These are phyloP conservation scores for Groenewaldozyma sp. DNA, from an alignment of 1,139 yeast genomes.

Conservation along the genomic window DNA sequence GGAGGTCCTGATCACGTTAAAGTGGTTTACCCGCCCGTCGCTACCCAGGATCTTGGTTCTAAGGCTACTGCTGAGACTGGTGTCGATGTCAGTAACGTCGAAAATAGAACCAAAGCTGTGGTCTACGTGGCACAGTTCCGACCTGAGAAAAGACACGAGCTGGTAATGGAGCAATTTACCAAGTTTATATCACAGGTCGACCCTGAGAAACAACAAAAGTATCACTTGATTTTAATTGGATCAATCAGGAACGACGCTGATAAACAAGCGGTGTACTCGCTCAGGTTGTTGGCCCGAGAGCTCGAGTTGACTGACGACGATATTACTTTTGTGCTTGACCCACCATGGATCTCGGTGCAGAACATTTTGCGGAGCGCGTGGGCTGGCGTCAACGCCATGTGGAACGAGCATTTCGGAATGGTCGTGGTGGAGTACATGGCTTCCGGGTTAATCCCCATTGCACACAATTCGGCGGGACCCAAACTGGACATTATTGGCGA, in stretches of 20 bases:
- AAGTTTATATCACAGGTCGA: constrained; percentile 31
- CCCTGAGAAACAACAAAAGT: constrained; percentile 19
- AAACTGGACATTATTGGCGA: constrained; percentile 66
- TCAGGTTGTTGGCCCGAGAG: constrained; percentile 40
- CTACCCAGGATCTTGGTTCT: constrained; percentile 45
- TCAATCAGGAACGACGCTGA: constrained; percentile 71
- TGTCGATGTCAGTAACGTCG: too few relatives aligned
- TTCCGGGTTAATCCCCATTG: constrained; percentile 78
- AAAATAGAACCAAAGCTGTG: constrained; percentile 44
- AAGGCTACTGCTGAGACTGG: constrained; percentile 14
- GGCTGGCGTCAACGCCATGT: constrained; percentile 91
- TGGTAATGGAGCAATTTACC: constrained; percentile 57
- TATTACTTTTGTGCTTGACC: constrained; percentile 66
- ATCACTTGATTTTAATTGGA: constrained; percentile 64
- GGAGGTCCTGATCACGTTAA: constrained; percentile 26
- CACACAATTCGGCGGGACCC: constrained; percentile 95
- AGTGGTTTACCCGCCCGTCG: constrained; percentile 81
- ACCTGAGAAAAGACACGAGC: constrained; percentile 83
- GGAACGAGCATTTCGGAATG: constrained; percentile 99
- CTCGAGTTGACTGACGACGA: constrained; percentile 38
- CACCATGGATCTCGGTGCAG: constrained; percentile 57
- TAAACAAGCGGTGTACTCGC: constrained; percentile 43
- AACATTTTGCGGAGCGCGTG: constrained; percentile 48
- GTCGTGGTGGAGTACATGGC: constrained; percentile 92
- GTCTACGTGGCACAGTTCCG: constrained; percentile 89